A percentile compares a stretch with the other conserved stretches of the same genome.
Evolutionary conservation across 148 eudicot species (phyloP).

Genomic region (Vaccinium macrocarpon): DNA sequence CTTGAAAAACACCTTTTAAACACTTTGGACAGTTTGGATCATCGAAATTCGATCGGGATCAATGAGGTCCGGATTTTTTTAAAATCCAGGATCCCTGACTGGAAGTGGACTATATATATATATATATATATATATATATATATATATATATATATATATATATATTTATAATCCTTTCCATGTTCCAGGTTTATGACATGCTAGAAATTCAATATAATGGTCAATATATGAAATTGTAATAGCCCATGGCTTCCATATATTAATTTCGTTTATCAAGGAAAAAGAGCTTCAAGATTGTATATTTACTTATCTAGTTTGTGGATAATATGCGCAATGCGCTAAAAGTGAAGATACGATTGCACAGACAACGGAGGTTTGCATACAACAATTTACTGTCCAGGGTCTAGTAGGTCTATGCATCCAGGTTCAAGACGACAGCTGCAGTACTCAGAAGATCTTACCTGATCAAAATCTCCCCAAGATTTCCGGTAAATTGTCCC

Average conservation of each 20-base stretch:
- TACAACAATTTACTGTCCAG: not conserved
- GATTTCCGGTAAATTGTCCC: conserved; percentile 81
- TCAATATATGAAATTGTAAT: not conserved
- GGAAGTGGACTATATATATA: too few species aligned
- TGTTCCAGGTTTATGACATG: not conserved
- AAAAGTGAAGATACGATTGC: not conserved
- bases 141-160: too few species aligned
- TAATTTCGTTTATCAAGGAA: not conserved
- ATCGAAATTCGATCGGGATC: too few species aligned
- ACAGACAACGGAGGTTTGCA: not conserved
- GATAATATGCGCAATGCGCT: not conserved
- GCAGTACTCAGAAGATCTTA: conserved; percentile 18
- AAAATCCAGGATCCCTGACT: too few species aligned
- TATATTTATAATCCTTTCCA: too few species aligned
- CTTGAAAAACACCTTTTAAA: too few species aligned
- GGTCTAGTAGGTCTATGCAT: not conserved
- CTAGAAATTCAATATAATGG: not conserved
- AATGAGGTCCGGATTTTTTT: too few species aligned
- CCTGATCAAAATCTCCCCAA: conserved; percentile 98
- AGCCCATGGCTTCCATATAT: not conserved
- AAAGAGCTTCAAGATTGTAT: not conserved
- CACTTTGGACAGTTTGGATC: too few species aligned
- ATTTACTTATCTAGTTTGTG: not conserved
- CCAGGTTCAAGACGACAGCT: not conserved
- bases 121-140: too few species aligned